Evolutionary conservation across 176 grass and related monocot species (phyloP).

Genomic region (Tillandsia leiboldiana): DNA sequence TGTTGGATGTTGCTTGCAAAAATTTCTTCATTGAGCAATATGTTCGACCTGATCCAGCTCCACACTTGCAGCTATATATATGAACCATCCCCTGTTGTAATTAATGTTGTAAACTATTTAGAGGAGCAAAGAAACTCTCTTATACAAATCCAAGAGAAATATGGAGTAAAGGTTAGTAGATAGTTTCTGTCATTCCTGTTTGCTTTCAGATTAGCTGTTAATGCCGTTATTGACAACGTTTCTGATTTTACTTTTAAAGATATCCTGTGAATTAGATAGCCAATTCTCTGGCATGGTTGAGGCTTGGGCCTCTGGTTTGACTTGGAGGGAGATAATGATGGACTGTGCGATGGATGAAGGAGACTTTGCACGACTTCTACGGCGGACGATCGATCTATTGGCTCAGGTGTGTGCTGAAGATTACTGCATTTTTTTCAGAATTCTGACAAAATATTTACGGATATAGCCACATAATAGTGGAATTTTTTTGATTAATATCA

Average conservation of each 20-base stretch:
- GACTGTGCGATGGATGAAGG: constrained; percentile 95
- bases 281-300: constrained; percentile 98
- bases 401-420: constrained; percentile 47
- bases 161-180: constrained; percentile 58
- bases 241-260: constrained; percentile 37
- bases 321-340: constrained; percentile 99
- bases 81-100: constrained; percentile 75
- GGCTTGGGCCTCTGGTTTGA: constrained; percentile 94
- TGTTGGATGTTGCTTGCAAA: background rate
- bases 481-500: background rate
- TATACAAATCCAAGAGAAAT: constrained; percentile 69
- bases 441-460: background rate
- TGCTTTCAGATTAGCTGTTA: background rate
- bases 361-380: constrained; percentile 79
- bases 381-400: constrained; percentile 87
- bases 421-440: background rate
- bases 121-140: constrained; percentile 83
- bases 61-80: constrained; percentile 71
- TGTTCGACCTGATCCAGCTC: constrained; percentile 8
- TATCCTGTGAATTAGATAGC: constrained; percentile 75
- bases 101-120: constrained; percentile 69
- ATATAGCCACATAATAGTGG: too few species aligned
- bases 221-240: constrained; percentile 3
- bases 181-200: background rate
- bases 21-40: background rate